Base-by-base conservation (phyloP, 2,329 filamentous ascomycete species). In the Aspergillus neoniger region DNA sequence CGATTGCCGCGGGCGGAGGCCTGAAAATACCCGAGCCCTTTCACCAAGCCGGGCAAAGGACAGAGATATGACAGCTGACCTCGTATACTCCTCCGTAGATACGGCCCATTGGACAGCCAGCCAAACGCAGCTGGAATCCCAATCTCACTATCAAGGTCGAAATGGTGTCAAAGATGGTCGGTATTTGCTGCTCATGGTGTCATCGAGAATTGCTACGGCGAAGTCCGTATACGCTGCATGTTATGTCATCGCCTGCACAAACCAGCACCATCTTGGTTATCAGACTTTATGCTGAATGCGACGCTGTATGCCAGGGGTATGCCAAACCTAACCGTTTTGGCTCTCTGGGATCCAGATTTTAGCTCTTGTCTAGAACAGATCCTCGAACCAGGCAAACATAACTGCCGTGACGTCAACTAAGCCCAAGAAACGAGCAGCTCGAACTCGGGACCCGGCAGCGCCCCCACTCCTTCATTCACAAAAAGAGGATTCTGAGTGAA, bases 11-110 rank as follows among this genome's bases (percentile, higher is more conserved):
- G 39, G 39, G 36, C 17, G 39, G 19, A 12, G 50, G 36, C 32
- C 12, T 19, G n/a, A 10, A 63, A 62, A 61, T 58, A 62, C 38
- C 57, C 63, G 57, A 10, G n/a, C 44, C 12, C 15, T 4, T 17
- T 50, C 15, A 25, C 47, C 41, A 12, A 19, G 21, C 14, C n/a
- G 25, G n/a, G 30, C 47, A 32, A 32, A 50, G 23, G 28, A 50
- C 17, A 21, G 14, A 21, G n/a, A 50, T 32, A 25, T n/a, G 47
- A 50, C 47, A 32, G 25, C 47, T 50, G 47, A 50, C 47, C 23
- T 49, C 44, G 44, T 43, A 43, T n/a, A 19, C 32, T 5, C 12
- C 32, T 14, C 32, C 32, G 1, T 44, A 19, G 17, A 44, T 44
- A 19, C 41, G 19, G 5, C 9, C 17, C 3, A 23, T 23, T 44